phyloP scores from a whole-genome alignment of 2,329 filamentous ascomycete genomes.

The Aureobasidium vineae region DNA sequence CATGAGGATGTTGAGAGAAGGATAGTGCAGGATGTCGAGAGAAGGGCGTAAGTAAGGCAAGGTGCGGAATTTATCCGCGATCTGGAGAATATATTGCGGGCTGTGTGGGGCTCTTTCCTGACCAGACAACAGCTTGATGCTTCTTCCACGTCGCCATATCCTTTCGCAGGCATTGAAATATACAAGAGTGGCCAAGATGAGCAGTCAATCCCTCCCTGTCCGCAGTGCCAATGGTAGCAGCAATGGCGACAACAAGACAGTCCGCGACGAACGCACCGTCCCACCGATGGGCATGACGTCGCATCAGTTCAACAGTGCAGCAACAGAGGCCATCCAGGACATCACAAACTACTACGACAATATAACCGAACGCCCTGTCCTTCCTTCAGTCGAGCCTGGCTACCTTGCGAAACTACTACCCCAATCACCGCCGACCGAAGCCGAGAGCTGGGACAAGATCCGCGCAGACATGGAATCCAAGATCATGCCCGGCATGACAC shows the following conservation, averaged over 20 bases:
- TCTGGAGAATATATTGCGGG: not conserved
- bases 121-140: not conserved
- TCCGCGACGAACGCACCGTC: constrained; percentile 33
- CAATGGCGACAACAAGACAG: not conserved
- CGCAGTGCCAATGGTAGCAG: not conserved
- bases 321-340: constrained; percentile 75
- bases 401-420: constrained; percentile 83
- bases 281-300: constrained; percentile 65
- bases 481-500: constrained; percentile 88
- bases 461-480: constrained; percentile 78
- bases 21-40: not conserved
- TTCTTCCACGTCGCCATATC: not conserved
- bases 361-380: constrained; percentile 66
- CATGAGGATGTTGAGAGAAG: no score
- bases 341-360: constrained; percentile 83
- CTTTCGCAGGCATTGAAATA: not conserved
- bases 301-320: constrained; percentile 72
- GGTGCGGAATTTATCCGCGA: not conserved
- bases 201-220: not conserved
- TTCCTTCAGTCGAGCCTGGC: constrained; percentile 76
- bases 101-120: not conserved
- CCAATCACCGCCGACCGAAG: constrained; percentile 59
- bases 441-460: constrained; percentile 74
- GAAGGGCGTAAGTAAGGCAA: not conserved
- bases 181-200: constrained; percentile 1